Conservation (phyloP, 225 moss, liverwort and hornwort genomes). For the Lunularia cruciata region DNA sequence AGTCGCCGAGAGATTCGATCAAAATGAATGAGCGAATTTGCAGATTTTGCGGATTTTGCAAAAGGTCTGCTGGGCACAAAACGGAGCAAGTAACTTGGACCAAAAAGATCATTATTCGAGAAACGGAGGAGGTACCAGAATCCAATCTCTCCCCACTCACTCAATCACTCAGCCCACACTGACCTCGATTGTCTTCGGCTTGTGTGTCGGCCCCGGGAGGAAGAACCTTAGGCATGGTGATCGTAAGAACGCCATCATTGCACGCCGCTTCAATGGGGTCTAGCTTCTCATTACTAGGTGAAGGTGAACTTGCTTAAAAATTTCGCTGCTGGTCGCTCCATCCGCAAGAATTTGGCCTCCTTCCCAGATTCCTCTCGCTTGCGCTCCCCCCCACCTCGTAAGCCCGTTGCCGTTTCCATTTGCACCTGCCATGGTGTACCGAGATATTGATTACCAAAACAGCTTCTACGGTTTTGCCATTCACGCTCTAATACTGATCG, state of each 20-base stretch:
- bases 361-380: background rate
- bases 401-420: background rate
- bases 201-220: background rate
- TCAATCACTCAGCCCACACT: background rate
- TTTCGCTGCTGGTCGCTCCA: background rate
- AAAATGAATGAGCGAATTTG: no score
- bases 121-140: no score
- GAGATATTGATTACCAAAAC: background rate
- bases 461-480: no score
- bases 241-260: background rate
- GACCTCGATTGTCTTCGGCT: conserved; percentile 4
- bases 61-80: no score
- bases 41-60: no score
- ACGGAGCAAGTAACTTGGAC: no score
- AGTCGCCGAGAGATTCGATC: no score
- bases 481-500: no score
- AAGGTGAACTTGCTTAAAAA: background rate
- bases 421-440: background rate
- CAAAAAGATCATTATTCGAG: no score
- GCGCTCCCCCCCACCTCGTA: background rate
- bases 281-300: background rate
- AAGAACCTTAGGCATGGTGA: background rate
- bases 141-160: no score
- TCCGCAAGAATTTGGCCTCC: background rate
- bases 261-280: background rate